Evolutionary conservation across 768 basidiomycete species (phyloP), one percentile per base, ranked within the genome.

Genomic region (Tulasnella sp.): DNA sequence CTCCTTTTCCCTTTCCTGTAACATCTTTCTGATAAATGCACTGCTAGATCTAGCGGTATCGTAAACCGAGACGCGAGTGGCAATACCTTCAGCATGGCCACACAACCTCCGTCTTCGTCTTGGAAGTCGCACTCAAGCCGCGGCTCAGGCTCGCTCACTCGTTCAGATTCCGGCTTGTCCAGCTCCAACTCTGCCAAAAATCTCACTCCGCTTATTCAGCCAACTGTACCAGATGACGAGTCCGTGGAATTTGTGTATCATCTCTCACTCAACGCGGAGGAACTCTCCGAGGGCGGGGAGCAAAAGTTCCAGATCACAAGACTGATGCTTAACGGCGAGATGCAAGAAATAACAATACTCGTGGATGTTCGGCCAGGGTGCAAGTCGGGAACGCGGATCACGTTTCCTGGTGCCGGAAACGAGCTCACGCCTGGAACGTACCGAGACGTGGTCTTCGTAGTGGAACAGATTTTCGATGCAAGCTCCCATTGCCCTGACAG

Each of bases 401-500:
- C 79, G 41, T 84, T 82, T 61, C 76, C 78, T 38, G 74, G 77
- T n/a, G 62, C 60, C 23, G 85, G 85, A n/a, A 82, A 85, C 70
- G 82, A 86, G 65, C 73, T 77, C 58, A 73, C 74, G 62, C 76
- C 78, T 58, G 78, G 80, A 11, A 69, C 72, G 11, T 77, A 78
- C 53, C 84, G 86, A 64, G 83, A 86, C 58, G 76, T 86, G 54
- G 78, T 81, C 19, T 86, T 86, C 64, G 69, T 85, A 50, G 72
- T 86, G 27, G 80, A 83, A 64, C 79, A 84, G 66, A 70, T 75
- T 21, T 74, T 75, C 47, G 81, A 85, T 64, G 73, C 78, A 47
- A 73, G 77, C 32, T 85, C 85, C 67, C 70, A 73, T 15, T 74
- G 85, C 59, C 29, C 29, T 19, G 70, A 77, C 13, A 76, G 77